These are phyloP conservation scores for Taphrina communis DNA, from an alignment of 1,139 yeast genomes.

Conservation along the genomic window DNA sequence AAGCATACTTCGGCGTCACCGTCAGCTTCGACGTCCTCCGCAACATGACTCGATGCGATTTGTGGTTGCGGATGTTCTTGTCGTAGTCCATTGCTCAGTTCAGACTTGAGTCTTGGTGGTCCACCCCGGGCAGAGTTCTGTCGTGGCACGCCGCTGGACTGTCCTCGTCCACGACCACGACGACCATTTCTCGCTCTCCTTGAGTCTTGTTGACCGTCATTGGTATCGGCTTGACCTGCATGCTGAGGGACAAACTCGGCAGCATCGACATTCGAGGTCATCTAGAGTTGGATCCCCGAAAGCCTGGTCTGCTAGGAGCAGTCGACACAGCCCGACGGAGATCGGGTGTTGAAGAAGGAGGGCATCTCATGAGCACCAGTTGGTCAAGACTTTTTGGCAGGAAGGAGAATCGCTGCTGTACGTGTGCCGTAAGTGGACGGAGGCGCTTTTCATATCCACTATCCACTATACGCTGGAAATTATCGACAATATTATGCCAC, in stretches of 20 bases:
- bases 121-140: not conserved
- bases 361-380: not conserved
- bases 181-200: not conserved
- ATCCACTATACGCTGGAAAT: not conserved
- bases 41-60: not conserved
- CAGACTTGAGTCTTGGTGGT: slow-evolving; percentile 5
- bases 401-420: not conserved
- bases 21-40: slow-evolving; percentile 49
- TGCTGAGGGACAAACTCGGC: slow-evolving; percentile 12
- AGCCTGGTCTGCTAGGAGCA: too few species aligned
- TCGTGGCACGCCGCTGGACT: not conserved
- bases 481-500: too few species aligned
- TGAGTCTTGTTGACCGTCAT: not conserved
- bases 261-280: slow-evolving; percentile 9
- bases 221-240: not conserved
- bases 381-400: slow-evolving; percentile 4
- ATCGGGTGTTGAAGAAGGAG: too few species aligned
- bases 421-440: slow-evolving; percentile 9
- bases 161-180: slow-evolving; percentile 28
- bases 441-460: slow-evolving; percentile 18
- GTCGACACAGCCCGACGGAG: too few species aligned
- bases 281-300: not conserved
- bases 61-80: not conserved
- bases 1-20: slow-evolving; percentile 63
- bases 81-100: not conserved